Evolutionary conservation across 31 red algal species (phyloP).

Genomic region (Odonthalia washingtoniensis): DNA sequence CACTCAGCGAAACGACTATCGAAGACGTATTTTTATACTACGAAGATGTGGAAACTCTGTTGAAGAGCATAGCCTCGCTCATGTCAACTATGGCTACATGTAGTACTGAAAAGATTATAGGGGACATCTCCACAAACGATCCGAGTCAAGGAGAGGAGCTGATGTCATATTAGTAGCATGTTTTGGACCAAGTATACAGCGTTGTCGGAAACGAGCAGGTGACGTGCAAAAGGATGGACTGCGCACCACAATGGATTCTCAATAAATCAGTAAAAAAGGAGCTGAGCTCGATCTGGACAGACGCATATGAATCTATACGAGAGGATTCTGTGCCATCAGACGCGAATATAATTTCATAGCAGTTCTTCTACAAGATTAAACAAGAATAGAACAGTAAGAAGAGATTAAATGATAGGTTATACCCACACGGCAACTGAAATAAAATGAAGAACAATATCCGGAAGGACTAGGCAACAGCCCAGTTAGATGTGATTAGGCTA

Average conservation of each 20-base stretch:
- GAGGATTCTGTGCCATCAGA: not conserved
- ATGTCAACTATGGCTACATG: no score
- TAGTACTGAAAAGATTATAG: no score
- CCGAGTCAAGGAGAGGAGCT: no score
- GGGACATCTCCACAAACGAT: no score
- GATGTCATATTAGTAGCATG: no score
- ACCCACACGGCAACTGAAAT: slow-evolving; percentile 7
- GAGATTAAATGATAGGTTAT: not conserved
- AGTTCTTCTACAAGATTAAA: slow-evolving; percentile 2
- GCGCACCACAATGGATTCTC: slow-evolving; percentile 2
- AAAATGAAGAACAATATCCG: not conserved
- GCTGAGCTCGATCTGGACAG: not conserved
- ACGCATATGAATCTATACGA: slow-evolving; percentile 6
- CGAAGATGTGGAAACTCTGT: no score
- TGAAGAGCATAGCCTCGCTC: no score
- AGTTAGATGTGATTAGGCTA: no score
- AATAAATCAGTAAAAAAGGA: slow-evolving; percentile 6
- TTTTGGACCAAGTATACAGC: not conserved
- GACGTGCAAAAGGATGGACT: slow-evolving; percentile 15
- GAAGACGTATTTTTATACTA: no score
- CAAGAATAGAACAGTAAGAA: slow-evolving; percentile 1
- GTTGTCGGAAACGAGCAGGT: not conserved
- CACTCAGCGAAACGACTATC: no score
- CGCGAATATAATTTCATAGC: slow-evolving; percentile 1
- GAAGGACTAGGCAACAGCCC: not conserved